phyloP scores from a whole-genome alignment of 208 protist genomes.

The Polymyxa betae region DNA sequence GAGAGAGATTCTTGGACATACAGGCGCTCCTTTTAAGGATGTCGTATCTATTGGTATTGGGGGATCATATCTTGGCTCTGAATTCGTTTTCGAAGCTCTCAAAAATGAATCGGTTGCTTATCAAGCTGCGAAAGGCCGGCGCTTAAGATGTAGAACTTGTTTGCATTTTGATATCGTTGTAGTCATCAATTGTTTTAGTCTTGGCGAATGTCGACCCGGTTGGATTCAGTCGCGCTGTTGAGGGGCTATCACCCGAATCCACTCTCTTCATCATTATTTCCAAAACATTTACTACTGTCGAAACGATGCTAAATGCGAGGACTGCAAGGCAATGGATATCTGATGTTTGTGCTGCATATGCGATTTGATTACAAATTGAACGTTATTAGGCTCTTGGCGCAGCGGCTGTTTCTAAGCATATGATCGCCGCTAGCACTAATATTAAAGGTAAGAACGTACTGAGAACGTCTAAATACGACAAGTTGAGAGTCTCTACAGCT shows the following conservation, averaged over 20 bases:
- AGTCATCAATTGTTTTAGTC: background rate
- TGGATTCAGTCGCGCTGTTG: constrained; percentile 37
- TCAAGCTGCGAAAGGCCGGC: background rate
- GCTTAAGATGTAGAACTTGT: constrained; percentile 52
- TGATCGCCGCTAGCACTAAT: constrained; percentile 64
- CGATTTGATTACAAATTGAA: background rate
- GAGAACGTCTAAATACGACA: background rate
- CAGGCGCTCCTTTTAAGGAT: constrained; percentile 67
- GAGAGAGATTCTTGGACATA: constrained; percentile 58
- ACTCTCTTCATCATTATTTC: constrained; percentile 68
- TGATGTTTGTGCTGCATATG: background rate
- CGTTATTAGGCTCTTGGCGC: background rate
- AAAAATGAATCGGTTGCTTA: constrained; percentile 30
- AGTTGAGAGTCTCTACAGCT: background rate
- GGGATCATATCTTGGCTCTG: constrained; percentile 65
- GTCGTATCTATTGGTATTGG: constrained; percentile 73
- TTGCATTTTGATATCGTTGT: background rate
- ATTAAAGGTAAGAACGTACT: background rate
- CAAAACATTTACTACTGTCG: constrained; percentile 70
- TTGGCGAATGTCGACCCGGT: constrained; percentile 63
- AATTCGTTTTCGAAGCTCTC: constrained; percentile 64
- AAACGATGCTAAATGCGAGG: constrained; percentile 66
- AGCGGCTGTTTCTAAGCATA: constrained; percentile 49
- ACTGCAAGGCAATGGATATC: constrained; percentile 61
- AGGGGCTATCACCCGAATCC: constrained; percentile 58